Percentiles rank a stretch among this genome's conserved stretches.
phyloP scores from a whole-genome alignment of 2,329 filamentous ascomycete genomes.

The Colletotrichum horii region DNA sequence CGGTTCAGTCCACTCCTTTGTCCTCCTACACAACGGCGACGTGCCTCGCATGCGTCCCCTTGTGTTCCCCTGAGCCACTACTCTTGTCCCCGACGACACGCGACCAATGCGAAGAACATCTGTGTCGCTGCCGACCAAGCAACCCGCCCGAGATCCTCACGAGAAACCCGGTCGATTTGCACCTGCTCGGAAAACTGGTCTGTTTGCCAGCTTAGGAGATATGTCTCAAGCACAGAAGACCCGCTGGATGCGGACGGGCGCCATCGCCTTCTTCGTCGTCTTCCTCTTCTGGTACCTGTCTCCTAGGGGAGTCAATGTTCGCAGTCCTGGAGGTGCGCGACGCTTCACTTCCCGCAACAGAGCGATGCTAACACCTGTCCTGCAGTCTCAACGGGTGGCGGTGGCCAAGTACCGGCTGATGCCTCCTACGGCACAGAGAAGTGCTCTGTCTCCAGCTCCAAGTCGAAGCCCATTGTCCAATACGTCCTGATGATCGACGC shows the following conservation, averaged over 20 bases:
- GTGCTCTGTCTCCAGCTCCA: constrained; percentile 84
- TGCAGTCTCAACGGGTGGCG: constrained; percentile 24
- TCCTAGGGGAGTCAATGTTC: constrained; percentile 61
- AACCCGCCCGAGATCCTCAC: constrained; percentile 64
- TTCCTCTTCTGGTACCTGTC: constrained; percentile 69
- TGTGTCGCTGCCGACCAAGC: constrained; percentile 67
- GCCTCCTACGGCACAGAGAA: constrained; percentile 70
- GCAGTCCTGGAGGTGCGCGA: constrained; percentile 47
- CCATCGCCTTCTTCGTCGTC: constrained; percentile 64
- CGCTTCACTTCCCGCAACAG: background rate
- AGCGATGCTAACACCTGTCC: constrained; percentile 26
- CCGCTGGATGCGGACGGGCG: constrained; percentile 69
- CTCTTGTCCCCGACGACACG: constrained; percentile 4
- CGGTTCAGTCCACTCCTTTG: constrained; percentile 14
- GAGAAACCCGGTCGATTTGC: constrained; percentile 70
- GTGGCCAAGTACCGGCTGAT: constrained; percentile 62
- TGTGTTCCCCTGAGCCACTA: constrained; percentile 15
- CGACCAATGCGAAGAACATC: constrained; percentile 67
- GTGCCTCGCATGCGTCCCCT: constrained; percentile 23
- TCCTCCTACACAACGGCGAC: background rate
- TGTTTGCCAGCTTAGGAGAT: constrained; percentile 48
- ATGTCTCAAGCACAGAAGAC: constrained; percentile 70
- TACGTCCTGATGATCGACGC: constrained; percentile 99
- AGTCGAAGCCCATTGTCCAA: constrained; percentile 92
- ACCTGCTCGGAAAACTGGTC: constrained; percentile 47